Base-by-base conservation (phyloP, 257 asterid species). In the Solanum clarkiae region DNA sequence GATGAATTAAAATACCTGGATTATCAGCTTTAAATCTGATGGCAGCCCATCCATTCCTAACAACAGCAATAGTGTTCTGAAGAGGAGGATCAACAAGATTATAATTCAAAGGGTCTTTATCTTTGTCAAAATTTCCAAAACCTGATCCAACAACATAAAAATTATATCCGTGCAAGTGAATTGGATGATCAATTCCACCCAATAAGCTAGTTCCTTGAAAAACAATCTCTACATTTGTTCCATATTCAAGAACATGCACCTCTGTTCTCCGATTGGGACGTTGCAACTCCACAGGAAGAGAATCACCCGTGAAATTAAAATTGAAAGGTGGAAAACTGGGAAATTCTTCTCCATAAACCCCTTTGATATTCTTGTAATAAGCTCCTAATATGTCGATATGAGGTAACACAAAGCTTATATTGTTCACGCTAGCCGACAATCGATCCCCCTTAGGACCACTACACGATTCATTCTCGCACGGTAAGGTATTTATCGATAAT, bases 371-470 rank as follows among this genome's bases (percentile, higher is more conserved):
- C 3, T 92, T 26, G 29, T 95, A 91, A 53, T 95, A 95, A n/a
- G 98, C 98, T 15, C 89, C 85, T 4, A 95, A 91, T 47, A 95
- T 91, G 8, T 93, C 88, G 36, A 87, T 70, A 22, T 62, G 29
- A 1, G 98, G 98, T 2, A 0, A 0, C 0, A 32, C 80, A 20
- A 91, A 94, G 32, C 90, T 92, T 62, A 93, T 86, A 86, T 95
- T 95, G 74, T 91, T 95, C 82, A 94, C 77, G 16, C 98, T 95
- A 1, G 97, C 93, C 18, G 84, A 42, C 1, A 89, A 88, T 7
- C 95, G 77, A 7, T 75, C 65, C 18, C 92, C 91, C 2, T 54
- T 36, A 2, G 94, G 97, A 4, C 93, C 95, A 2, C 42, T 0
- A 29, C 97, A 93, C 17, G 54, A 81, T 60, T 84, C 29, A 18